These are phyloP conservation scores for Chaetomium sp. DNA, from an alignment of 2,329 filamentous ascomycete species.

Conservation along the genomic window DNA sequence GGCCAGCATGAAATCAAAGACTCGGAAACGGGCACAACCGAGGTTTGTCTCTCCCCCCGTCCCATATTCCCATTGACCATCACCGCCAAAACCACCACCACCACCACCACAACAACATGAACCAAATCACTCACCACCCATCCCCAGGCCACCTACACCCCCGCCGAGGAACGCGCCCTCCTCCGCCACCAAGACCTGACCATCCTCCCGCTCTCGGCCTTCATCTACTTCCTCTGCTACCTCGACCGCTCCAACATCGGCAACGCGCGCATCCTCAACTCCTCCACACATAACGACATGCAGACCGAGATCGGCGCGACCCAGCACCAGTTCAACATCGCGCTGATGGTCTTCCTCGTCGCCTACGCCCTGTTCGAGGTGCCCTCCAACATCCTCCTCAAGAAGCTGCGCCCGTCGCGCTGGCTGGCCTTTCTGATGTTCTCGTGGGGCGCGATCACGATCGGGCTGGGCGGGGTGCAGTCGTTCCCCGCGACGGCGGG, in stretches of 20 bases:
- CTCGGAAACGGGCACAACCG: not conserved
- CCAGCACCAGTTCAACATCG: slow-evolving; percentile 60
- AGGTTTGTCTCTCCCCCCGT: not conserved
- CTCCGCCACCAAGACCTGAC: slow-evolving; percentile 60
- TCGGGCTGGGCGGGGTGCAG: slow-evolving; percentile 65
- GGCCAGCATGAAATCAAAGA: not conserved
- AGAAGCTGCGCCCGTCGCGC: slow-evolving; percentile 62
- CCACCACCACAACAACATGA: too few relatives aligned
- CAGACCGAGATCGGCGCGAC: slow-evolving; percentile 64
- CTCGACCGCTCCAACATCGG: slow-evolving; percentile 70
- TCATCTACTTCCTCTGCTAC: slow-evolving; percentile 68
- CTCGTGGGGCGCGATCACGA: slow-evolving; percentile 68
- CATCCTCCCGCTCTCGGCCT: slow-evolving; percentile 64
- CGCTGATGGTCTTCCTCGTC: slow-evolving; percentile 63
- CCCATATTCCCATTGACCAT: not conserved
- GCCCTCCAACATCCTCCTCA: slow-evolving; percentile 67
- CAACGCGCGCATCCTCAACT: slow-evolving; percentile 68
- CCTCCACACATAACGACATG: slow-evolving; percentile 61
- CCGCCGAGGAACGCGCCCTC: slow-evolving; percentile 60
- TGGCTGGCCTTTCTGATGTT: slow-evolving; percentile 69
- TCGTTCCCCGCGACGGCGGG: slow-evolving; percentile 65
- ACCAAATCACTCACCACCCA: not conserved
- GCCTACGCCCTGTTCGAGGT: slow-evolving; percentile 65
- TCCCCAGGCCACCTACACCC: slow-evolving; percentile 16
- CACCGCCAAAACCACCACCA: not conserved